Percentiles rank a stretch among this genome's conserved stretches.
Conservation (phyloP, 2,329 filamentous ascomycete genomes). For the Domatiomyces globalis region DNA sequence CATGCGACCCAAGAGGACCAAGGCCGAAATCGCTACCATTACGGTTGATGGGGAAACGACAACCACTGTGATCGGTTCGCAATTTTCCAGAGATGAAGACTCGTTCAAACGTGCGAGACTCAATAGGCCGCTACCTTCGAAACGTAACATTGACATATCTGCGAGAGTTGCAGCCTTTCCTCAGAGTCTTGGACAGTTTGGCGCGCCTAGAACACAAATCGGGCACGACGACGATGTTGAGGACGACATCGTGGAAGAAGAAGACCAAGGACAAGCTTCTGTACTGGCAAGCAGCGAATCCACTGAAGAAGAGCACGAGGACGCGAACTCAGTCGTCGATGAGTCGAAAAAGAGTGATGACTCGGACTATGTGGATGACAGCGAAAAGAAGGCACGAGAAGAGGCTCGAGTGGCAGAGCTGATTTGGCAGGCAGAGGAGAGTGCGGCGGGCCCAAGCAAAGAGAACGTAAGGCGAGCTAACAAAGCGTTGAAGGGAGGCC, state of each 20-base stretch:
- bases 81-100: constrained; percentile 25
- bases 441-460: constrained; percentile 28
- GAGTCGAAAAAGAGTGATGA: constrained; percentile 14
- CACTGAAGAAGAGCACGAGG: constrained; percentile 3
- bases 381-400: constrained; percentile 39
- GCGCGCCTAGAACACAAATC: constrained; percentile 7
- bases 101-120: background rate
- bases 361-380: constrained; percentile 39
- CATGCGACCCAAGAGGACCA: constrained; percentile 49
- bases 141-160: background rate
- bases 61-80: constrained; percentile 50
- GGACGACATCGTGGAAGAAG: background rate
- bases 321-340: constrained; percentile 1
- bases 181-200: constrained; percentile 11
- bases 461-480: constrained; percentile 29
- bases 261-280: background rate
- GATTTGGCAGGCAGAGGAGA: constrained; percentile 34
- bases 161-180: constrained; percentile 5
- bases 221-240: constrained; percentile 13
- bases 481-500: constrained; percentile 29
- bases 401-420: constrained; percentile 31
- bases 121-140: background rate
- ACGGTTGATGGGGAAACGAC: constrained; percentile 57
- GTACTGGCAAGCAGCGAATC: constrained; percentile 4
- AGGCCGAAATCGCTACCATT: constrained; percentile 55